Evolutionary conservation across 192 early-diverging fungal genomes (phyloP), one percentile per base, ranked within the genome.

Genomic region (Linnemannia schmuckeri): DNA sequence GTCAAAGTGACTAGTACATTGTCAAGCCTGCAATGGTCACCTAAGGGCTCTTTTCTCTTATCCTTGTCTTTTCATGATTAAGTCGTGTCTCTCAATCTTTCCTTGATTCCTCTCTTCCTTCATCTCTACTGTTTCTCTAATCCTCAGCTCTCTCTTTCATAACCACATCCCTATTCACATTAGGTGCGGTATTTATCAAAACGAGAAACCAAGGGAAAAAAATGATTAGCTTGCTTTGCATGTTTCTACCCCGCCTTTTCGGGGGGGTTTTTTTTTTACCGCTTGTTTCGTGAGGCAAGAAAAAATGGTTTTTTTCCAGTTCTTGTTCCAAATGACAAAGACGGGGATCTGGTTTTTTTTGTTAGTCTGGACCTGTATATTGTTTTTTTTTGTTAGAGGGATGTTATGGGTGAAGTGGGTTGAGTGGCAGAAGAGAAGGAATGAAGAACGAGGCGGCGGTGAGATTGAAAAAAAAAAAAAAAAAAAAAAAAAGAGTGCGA

Each of bases 171-270:
- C n/a, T 27, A 57, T 27, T 24, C 49, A 52, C 49, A 52, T 52
- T 4, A 52, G n/a, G 10, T 27, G 2, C 24, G 55, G 44, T 46
- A 15, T 46, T 46, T 46, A 57, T 9, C 17, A n/a, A 17, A 57
- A 27, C 4, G 24, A 57, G 55, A 57, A 9, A 57, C 4, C 22
- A 57, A 57, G 55, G 6, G 27, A 9, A 57, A 57, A 27, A 57
- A 27, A 24, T 27, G n/a, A 27, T n/a, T 57, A 7, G 55, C 17
- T 22, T 5, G 0, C 7, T 6, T n/a, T 8, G 20, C 55, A 9
- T 57, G 24, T n/a, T n/a, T 57, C 24, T 57, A 57, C 55, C 55
- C 55, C 55, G 55, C 55, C 55, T 57, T 57, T 57, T 57, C n/a
- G 24, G n/a, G n/a, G n/a, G n/a, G n/a, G n/a, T 52, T 20, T 52